Evolutionary conservation across 139 green algal species (phyloP), one percentile per base, ranked within the genome.

Genomic region (Desmodesmus armatus): DNA sequence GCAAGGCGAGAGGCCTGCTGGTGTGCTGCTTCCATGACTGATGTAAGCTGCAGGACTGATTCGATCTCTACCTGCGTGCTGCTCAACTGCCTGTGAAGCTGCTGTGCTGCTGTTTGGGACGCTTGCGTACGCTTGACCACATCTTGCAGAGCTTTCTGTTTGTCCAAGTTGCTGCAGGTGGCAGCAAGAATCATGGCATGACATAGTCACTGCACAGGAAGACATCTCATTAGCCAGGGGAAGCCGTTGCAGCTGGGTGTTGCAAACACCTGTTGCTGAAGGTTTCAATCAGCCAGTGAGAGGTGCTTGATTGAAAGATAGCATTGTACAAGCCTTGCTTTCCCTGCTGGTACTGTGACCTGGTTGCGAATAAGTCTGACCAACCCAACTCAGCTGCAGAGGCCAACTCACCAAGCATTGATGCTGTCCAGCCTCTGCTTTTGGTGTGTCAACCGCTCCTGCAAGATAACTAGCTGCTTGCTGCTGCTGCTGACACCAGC

Each of bases 401-500:
- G 21, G 60, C 25, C 23, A 13, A 27, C 60, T 37, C 25, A 13
- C 9, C 25, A 69, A 7, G 25, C 60, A 1, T 37, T 25, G 25
- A 35, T 69, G 60, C 60, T 27, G 60, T 79, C 43, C 17, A 79
- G 71, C 71, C 41, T 31, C 71, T 81, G 47, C 74, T 81, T 47
- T 33, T 70, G 43, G 35, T 69, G 49, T 17, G 51, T 23, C 51
- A 67, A 39, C 2, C 74, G 49, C 17, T 67, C 47, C 47, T 69
- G 69, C 69, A 72, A 33, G 5, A 33, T 29, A n/a, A 33, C 9
- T 9, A 5, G 13, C 17, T 29, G 13, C 60, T 37, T 69, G 60
- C 25, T 69, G 60, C 17, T 69, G 17, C 11, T 55, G 47, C 60
- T 37, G 60, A 29, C 60, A n/a, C n/a, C n/a, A n/a, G n/a, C n/a